Percentiles rank a stretch among this genome's conserved stretches.
These are phyloP conservation scores for Peronospora farinosa DNA, from an alignment of 352 stramenopile species.

Conservation along the genomic window DNA sequence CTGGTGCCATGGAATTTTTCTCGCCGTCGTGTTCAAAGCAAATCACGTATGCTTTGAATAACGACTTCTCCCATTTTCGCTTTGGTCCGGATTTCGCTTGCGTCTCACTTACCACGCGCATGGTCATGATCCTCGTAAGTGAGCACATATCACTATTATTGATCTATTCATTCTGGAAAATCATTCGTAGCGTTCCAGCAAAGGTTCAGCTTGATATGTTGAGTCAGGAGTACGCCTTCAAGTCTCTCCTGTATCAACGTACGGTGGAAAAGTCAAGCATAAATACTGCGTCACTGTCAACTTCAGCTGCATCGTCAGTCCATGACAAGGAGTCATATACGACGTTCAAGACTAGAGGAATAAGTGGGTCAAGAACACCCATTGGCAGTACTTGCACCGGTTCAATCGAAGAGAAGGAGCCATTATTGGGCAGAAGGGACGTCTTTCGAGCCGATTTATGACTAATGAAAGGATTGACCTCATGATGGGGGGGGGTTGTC, in stretches of 20 bases:
- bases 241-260: conserved; percentile 59
- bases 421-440: conserved; percentile 45
- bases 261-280: conserved; percentile 20
- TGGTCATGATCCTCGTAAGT: conserved; percentile 75
- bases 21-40: conserved; percentile 42
- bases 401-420: conserved; percentile 51
- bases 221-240: conserved; percentile 68
- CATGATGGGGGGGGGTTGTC: conserved; percentile 28
- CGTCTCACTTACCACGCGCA: conserved; percentile 65
- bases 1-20: conserved; percentile 70
- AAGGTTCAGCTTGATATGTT: conserved; percentile 59
- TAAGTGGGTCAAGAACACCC: conserved; percentile 22
- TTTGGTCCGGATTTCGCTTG: conserved; percentile 74
- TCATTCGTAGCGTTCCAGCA: conserved; percentile 52
- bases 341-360: conserved; percentile 27
- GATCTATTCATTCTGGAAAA: conserved; percentile 69
- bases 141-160: conserved; percentile 54
- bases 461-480: conserved; percentile 19
- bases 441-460: conserved; percentile 6
- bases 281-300: conserved; percentile 7
- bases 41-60: conserved; percentile 48
- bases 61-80: conserved; percentile 53
- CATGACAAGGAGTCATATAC: conserved; percentile 9
- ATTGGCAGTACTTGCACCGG: conserved; percentile 15
- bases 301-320: conserved; percentile 13